Base-by-base conservation (phyloP, 345 rosid species). In the Hibiscus mutabilis region DNA sequence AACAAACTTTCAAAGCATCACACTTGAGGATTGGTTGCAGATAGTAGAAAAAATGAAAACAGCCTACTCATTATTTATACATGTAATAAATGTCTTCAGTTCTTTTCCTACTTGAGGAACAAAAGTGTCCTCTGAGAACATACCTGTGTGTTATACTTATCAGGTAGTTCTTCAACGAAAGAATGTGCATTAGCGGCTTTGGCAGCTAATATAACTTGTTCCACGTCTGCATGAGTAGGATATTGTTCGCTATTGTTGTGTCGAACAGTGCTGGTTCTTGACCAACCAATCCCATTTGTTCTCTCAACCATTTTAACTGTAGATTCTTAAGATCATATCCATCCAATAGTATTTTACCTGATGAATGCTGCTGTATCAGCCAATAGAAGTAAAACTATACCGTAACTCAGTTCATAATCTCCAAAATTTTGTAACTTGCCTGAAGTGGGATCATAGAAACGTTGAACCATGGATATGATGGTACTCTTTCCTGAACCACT, bases 401-500 rank as follows among this genome's bases (percentile, higher is more conserved):
- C 18, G 60, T 55, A 27, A 46, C 22, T 14, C 19, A 29, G 6
- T 27, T 16, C 40, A 16, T 60, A 29, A 29, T 60, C 64, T 15
- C 64, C 64, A 60, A 15, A 0, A 15, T 60, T 60, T 29, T 29
- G 40, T 14, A 18, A 37, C 68, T 16, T 82, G 84, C 93, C 93
- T 84, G 95, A 89, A 60, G 53, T 83, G 2, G 96, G 96, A 35
- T 91, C 96, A 73, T 93, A 93, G 80, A 93, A 88, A 63, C 96
- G 93, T 58, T 91, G 93, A 69, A 93, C 80, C 92, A 93, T 76
- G 76, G 96, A 83, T 75, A 91, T 84, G 76, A 89, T 79, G 21
- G 93, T 93, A 78, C 97, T 90, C 83, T 93, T 90, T 59, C 97
- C 98, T 5, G 98, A 89, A 37, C 98, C 98, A 37, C 98, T 93